Conservation (phyloP, 306 rosid species). For the Cyamopsis tetragonoloba region DNA sequence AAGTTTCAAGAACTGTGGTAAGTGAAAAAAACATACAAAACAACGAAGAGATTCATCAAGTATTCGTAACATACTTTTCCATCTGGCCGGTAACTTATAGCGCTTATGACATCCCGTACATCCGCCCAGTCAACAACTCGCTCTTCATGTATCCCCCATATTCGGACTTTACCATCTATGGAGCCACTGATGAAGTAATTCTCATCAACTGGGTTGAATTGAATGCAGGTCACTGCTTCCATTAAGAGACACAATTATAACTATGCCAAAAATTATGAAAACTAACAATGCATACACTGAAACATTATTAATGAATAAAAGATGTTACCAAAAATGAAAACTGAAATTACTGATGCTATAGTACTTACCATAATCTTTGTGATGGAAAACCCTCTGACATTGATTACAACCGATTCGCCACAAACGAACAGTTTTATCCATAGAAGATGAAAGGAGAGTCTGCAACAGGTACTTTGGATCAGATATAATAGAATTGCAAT, state of each 20-base stretch:
- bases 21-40: background rate
- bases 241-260: conserved; percentile 11
- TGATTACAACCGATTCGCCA: conserved; percentile 64
- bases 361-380: conserved; percentile 69
- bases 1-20: background rate
- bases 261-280: no score
- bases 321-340: background rate
- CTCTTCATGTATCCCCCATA: conserved; percentile 71
- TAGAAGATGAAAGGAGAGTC: conserved; percentile 88
- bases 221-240: conserved; percentile 79
- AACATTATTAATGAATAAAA: background rate
- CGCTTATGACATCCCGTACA: conserved; percentile 68
- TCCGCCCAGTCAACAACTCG: conserved; percentile 93
- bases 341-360: background rate
- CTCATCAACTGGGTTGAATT: conserved; percentile 74
- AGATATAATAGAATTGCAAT: conserved; percentile 2
- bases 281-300: no score
- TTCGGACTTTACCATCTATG: conserved; percentile 82
- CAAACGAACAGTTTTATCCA: conserved; percentile 80
- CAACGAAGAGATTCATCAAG: background rate
- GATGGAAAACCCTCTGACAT: conserved; percentile 58
- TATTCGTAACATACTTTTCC: conserved; percentile 57
- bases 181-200: conserved; percentile 87
- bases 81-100: conserved; percentile 69
- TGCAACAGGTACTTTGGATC: conserved; percentile 40